Conservation (phyloP, 768 basidiomycete species). For the Atractiella rhizophila region DNA sequence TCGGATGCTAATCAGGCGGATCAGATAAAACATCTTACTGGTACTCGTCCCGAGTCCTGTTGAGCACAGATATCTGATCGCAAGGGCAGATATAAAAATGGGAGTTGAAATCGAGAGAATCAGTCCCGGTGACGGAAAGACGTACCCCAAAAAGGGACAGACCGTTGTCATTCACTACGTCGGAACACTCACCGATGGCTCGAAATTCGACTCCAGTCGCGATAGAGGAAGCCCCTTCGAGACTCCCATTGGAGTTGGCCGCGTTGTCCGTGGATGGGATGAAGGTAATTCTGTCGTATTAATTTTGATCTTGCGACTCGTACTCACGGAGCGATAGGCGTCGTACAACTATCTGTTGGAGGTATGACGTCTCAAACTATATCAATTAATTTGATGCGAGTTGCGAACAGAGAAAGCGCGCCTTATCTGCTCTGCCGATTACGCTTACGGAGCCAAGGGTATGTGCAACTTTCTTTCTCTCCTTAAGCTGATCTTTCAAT, state of each 20-base stretch:
- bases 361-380: conserved; percentile 35
- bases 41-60: too few relatives aligned
- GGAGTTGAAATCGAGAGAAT: conserved; percentile 40
- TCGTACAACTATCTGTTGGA: conserved; percentile 49
- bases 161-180: conserved; percentile 34
- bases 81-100: too few relatives aligned
- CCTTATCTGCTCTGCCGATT: conserved; percentile 41
- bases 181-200: conserved; percentile 18
- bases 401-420: not conserved
- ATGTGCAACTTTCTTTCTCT: not conserved
- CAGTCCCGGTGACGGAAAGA: conserved; percentile 34
- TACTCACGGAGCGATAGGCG: conserved; percentile 61
- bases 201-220: conserved; percentile 37
- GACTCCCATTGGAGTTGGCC: conserved; percentile 40
- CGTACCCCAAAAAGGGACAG: conserved; percentile 41
- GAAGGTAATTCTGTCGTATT: not conserved
- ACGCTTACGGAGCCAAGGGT: conserved; percentile 20
- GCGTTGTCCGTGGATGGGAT: conserved; percentile 36
- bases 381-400: not conserved
- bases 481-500: not conserved
- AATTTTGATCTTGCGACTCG: not conserved
- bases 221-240: conserved; percentile 35
- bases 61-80: too few relatives aligned
- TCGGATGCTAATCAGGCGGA: too few relatives aligned
- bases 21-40: too few relatives aligned